A percentile compares a stretch with the other conserved stretches of the same genome.
These are phyloP conservation scores for Gossypium schwendimanii DNA, from an alignment of 441 rosid species.

Conservation along the genomic window DNA sequence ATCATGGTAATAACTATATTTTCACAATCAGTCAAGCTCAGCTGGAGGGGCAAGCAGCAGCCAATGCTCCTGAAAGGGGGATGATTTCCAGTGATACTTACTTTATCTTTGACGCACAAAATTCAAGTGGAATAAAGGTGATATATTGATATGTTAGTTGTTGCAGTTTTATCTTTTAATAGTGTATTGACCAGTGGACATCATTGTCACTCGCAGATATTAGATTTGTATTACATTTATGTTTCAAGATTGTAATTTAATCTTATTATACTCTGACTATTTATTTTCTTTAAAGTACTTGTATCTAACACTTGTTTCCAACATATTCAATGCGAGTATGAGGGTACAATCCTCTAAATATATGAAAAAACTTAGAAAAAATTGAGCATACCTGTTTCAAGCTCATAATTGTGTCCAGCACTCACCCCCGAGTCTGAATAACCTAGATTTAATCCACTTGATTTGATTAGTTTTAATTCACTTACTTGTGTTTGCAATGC, in stretches of 20 bases:
- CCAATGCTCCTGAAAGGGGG: conserved; percentile 73
- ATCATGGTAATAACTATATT: conserved; percentile 85
- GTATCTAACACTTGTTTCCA: not conserved
- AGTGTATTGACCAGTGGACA: not conserved
- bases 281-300: not conserved
- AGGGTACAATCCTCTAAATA: not conserved
- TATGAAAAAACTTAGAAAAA: not conserved
- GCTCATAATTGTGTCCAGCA: not conserved
- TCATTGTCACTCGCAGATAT: not conserved
- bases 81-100: conserved; percentile 69
- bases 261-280: not conserved
- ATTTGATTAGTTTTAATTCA: conserved; percentile 10
- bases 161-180: not conserved
- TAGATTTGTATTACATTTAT: not conserved
- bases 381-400: not conserved
- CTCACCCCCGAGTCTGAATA: not conserved
- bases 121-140: conserved; percentile 92
- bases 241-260: not conserved
- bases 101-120: conserved; percentile 81
- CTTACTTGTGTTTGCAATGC: conserved; percentile 21
- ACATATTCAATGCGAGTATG: not conserved
- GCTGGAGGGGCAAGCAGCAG: conserved; percentile 60
- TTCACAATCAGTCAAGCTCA: conserved; percentile 76
- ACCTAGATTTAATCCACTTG: not conserved
- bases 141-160: not conserved